Evolutionary conservation across 2,329 filamentous ascomycete genomes (phyloP).

Genomic region (Atkinsonella texensis): DNA sequence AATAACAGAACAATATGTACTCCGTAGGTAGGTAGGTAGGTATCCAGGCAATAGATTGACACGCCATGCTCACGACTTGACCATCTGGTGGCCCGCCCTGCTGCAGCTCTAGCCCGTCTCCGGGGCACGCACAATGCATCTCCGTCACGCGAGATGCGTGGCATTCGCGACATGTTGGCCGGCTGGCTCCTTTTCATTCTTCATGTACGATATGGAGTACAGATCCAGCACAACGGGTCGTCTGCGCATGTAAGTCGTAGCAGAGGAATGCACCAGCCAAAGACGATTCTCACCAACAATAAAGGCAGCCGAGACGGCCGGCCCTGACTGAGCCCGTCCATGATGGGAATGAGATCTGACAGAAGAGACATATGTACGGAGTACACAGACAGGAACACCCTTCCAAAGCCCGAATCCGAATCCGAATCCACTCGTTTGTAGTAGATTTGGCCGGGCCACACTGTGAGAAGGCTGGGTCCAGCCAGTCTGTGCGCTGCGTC

Average conservation of each 20-base stretch:
- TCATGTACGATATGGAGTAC: conserved; percentile 1
- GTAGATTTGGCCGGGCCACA: conserved; percentile 2
- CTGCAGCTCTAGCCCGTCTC: conserved; percentile 1
- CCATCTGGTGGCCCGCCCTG: conserved; percentile 8
- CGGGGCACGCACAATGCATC: background rate
- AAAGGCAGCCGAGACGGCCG: background rate
- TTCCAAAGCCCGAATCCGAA: background rate
- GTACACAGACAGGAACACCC: background rate
- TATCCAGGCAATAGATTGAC: too few relatives aligned
- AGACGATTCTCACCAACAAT: background rate
- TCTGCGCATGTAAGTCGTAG: conserved; percentile 2
- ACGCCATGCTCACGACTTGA: background rate
- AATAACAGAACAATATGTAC: too few relatives aligned
- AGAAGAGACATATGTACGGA: background rate
- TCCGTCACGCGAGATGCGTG: conserved; percentile 8
- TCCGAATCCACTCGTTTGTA: background rate
- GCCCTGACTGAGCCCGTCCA: background rate
- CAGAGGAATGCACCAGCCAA: background rate
- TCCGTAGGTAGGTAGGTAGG: too few relatives aligned
- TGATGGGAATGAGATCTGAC: background rate
- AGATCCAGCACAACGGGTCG: background rate
- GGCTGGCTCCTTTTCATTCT: background rate
- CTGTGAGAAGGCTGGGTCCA: too few relatives aligned
- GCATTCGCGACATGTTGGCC: conserved; percentile 7
- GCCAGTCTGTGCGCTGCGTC: conserved; percentile 2